Evolutionary conservation across 129 eudicot species (phyloP), one percentile per base, ranked within the genome.

Genomic region (Pseudognaphalium luteoalbum): DNA sequence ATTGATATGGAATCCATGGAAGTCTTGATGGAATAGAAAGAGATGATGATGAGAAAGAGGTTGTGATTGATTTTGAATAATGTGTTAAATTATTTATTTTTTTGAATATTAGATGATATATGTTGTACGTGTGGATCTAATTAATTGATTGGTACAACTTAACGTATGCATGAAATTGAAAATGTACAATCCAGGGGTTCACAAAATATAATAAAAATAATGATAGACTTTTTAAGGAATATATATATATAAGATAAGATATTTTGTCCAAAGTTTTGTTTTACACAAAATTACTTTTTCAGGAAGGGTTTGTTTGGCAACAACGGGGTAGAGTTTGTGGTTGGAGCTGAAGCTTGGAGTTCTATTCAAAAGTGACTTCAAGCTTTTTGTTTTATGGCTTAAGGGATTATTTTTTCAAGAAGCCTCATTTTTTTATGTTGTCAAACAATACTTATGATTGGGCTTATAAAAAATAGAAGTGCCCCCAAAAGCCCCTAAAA

Each of bases 1-100:
- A n/a, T n/a, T n/a, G n/a, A n/a, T n/a, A n/a, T 68, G 81, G 76
- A 8, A 78, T 78, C 81, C 76, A 60, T 58, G 75, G 81, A 28
- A 16, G 60, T 70, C 15, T 28, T 70, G 22, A 39, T 61, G 15
- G 37, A 17, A 58, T 33, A 61, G 74, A 42, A 61, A 69, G 68
- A 68, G 73, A 60, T n/a, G 72, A 75, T 65, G 72, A 47, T 20
- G 64, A 70, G 63, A 59, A 35, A 29, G 82, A 42, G 29, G 32
- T 2, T 56, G 69, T 33, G 71, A 60, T 59, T 70, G 59, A 21
- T 42, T 34, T 12, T 8, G 77, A 60, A 70, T 70, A 52, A 61
- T 70, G 51, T 71, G 41, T 44, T 42, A 70, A 37, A 70, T 25
- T 25, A n/a, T n/a, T n/a, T n/a, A 29, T 4, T 32, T 28, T 56